Evolutionary conservation across 2,329 filamentous ascomycete genomes (phyloP), one percentile per base, ranked within the genome.

Genomic region (Xylaria sp.): DNA sequence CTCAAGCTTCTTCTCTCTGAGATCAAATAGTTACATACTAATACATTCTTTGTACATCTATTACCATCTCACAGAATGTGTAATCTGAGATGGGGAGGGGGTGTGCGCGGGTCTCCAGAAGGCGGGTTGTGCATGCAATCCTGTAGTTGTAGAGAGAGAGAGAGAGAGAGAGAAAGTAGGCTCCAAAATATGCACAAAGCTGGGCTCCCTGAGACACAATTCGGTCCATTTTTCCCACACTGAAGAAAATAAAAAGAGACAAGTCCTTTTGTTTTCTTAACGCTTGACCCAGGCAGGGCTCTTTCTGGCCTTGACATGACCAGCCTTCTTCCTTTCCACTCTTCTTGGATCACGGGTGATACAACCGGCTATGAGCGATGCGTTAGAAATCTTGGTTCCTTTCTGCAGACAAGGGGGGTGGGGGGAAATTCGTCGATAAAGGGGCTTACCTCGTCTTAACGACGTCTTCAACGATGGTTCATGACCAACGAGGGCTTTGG

Each of bases 291-390:
- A 99, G 70, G 94, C 84, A 62, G 93, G 93, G 86, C 89, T 95
- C 86, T 99, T 99, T 78, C 94, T 90, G 60, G 94, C 93, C 83
- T 99, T 99, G 78, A 96, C 77, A 72, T 91, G 91, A 68, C 94
- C 95, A 59, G 91, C 85, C 84, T 99, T 97, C 87, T 99, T 99
- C 75, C 94, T 93, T 79, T 99, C 94, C 67, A 99, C 95, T 71
- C 82, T 87, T 78, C 93, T 91, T 59, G 88, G 84, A 79, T 99
- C 93, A 72, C 93, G 89, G 55, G 92, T 95, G 65, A 99, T 84
- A 75, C 89, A 92, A 64, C 95, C 95, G 73, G 93, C 94, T 99
- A 59, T 64, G 59, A 62, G 65, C 72, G 8, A 13, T 65, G 71
- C 63, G 75, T 84, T 73, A 84, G 80, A 47, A 44, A 42, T 42